Base-by-base conservation (phyloP, 139 green algal species). In the Chlorella sp. region DNA sequence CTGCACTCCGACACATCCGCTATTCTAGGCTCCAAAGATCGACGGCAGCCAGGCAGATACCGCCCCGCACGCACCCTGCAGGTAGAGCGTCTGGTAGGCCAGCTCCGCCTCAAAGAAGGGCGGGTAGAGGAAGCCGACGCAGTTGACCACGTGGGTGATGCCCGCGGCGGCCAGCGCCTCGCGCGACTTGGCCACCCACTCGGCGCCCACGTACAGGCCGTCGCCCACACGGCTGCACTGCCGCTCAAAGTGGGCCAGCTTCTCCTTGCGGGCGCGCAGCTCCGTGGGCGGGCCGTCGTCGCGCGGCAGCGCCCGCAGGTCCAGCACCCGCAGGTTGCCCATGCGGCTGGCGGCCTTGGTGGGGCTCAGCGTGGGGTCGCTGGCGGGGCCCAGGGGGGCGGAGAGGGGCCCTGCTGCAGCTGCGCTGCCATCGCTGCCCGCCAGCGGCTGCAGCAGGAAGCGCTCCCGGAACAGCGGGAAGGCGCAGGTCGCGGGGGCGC, bases 121-220 rank as follows among this genome's bases (percentile, higher is more conserved):
- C 25, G 92, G 91, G 83, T 96, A 98, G 20, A 98, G 89, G 74
- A 97, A 95, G 6, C 96, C 97, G 0, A 98, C 96, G 88, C 96
- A 99, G 90, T 99, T 99, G 41, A 99, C 84, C 6, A 99, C 92
- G 81, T 99, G 97, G 32, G 94, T 98, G 86, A 99, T 97, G 74
- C 93, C 91, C 28, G 92, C 86, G 51, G 88, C 75, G 20, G 79
- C 56, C 64, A 99, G 89, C 0, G 91, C 91, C 0, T 95, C 93
- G 2, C 90, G 75, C 79, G 90, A 95, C 44, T 91, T 87, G 0
- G 97, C 97, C n/a, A 99, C 96, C 2, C 80, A 80, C 81, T 99
- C 96, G 30, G 94, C 93, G 16, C 90, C 92, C 5, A 99, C 80
- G 84, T 93, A 99, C 39, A 99, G 76, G 21, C 95, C 90, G 0